These are phyloP conservation scores for Candolleomyces aberdarensis DNA, from an alignment of 768 basidiomycete species.

Conservation along the genomic window DNA sequence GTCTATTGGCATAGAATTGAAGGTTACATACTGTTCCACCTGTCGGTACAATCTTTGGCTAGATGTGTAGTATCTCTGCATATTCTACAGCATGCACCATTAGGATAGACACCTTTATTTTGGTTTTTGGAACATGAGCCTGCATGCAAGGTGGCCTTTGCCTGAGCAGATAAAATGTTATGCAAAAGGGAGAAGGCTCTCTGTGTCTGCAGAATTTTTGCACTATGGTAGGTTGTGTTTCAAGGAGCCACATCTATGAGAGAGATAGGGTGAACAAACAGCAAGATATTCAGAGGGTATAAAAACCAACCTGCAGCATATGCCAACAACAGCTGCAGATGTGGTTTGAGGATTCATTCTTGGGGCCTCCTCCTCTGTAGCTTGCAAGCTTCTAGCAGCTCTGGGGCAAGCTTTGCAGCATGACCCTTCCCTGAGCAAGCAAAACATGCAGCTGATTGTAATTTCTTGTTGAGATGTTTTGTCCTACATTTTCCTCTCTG, in stretches of 20 bases:
- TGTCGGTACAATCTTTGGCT: conserved; percentile 74
- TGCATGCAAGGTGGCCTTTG: conserved; percentile 83
- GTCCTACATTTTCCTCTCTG: conserved; percentile 59
- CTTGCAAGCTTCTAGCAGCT: conserved; percentile 12
- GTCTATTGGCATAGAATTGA: no score
- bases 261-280: no score
- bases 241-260: conserved; percentile 72
- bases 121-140: conserved; percentile 80
- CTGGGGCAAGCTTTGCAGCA: no score
- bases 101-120: conserved; percentile 80
- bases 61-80: conserved; percentile 85
- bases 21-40: conserved; percentile 56
- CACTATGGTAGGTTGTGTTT: conserved; percentile 80
- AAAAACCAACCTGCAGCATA: conserved; percentile 65
- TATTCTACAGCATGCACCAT: conserved; percentile 87
- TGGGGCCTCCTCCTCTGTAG: not conserved
- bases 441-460: conserved; percentile 70
- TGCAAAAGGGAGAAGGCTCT: conserved; percentile 78
- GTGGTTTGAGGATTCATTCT: conserved; percentile 15
- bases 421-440: conserved; percentile 85
- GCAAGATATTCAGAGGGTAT: not conserved
- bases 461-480: conserved; percentile 57
- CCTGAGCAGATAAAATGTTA: conserved; percentile 88
- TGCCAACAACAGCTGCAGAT: conserved; percentile 35
- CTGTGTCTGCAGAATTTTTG: conserved; percentile 58